Evolutionary conservation across 2,329 filamentous ascomycete species (phyloP).

Genomic region (Cadophora sp.): DNA sequence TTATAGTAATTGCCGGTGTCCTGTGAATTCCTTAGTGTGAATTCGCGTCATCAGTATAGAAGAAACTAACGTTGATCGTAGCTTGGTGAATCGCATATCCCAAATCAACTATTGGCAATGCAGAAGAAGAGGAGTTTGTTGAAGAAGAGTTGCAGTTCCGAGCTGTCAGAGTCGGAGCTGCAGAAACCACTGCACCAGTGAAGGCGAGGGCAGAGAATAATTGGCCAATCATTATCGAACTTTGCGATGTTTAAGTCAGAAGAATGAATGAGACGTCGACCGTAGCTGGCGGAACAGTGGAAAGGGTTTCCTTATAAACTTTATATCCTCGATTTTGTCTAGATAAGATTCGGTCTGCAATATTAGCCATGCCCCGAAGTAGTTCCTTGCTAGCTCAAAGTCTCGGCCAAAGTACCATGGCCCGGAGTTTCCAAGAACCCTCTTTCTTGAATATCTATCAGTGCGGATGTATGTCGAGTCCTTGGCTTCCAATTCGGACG

Average conservation of each 20-base stretch:
- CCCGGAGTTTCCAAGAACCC: background rate
- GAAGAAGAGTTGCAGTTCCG: background rate
- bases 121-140: background rate
- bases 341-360: background rate
- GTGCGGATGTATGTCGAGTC: background rate
- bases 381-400: background rate
- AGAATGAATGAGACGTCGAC: background rate
- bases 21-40: constrained; percentile 6
- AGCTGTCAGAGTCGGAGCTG: constrained; percentile 9
- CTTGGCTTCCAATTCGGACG: background rate
- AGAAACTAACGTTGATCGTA: constrained; percentile 12
- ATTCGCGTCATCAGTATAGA: background rate
- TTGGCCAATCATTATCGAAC: constrained; percentile 1
- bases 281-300: background rate
- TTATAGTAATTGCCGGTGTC: constrained; percentile 44
- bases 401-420: background rate
- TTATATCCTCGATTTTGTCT: background rate
- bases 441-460: background rate
- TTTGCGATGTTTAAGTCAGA: background rate
- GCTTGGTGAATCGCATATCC: constrained; percentile 21
- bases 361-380: background rate
- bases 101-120: constrained; percentile 20
- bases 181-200: constrained; percentile 11
- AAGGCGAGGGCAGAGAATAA: constrained; percentile 9
- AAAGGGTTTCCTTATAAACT: background rate